Base-by-base conservation (phyloP, 2,329 filamentous ascomycete species). In the Clonostachys rosea region DNA sequence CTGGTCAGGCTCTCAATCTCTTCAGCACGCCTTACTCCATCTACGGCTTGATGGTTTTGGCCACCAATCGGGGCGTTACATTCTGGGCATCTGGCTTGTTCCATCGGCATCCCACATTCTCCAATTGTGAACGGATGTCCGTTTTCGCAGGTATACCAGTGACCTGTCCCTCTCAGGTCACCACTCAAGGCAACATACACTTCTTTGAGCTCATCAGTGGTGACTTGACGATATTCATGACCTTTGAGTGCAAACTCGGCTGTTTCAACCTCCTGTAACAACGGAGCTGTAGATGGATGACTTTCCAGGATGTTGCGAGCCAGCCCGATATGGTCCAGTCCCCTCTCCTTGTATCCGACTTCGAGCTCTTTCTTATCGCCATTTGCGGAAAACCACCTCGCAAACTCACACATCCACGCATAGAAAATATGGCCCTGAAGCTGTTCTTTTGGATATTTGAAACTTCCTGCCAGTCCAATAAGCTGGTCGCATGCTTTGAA, bases 51-150 rank as follows among this genome's bases (percentile, higher is more conserved):
- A 59, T 86, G 80, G 39, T 73, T 8, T 42, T 55, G 56, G 0
- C 84, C 83, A 3, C 83, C 83, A 34, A 88, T 73, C 0, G 62
- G 50, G 2, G 70, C 70, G 3, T 70, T 74, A 52, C 85, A 89
- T 51, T 87, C 75, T 0, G 84, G 83, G 53, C 86, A 89, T 3
- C 60, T 60, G 2, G 83, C 74, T 16, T 56, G 47, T 58, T 88
- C 52, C 79, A 86, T 84, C 0, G 83, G 80, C 73, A 81, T 79
- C 1, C 83, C 83, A 54, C 83, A 87, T 50, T 87, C 79, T 1
- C 82, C 83, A 34, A 87, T 71, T 0, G 81, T 79, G 52, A 87
- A 84, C 4, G 46, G 8, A 9, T 46, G 78, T 3, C 74, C 73
- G 48, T 81, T 80, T 20, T 52, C 60, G 51, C 79, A 84, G 1